Evolutionary conservation across 441 rosid species (phyloP), one percentile per base, ranked within the genome.

Genomic region (Adansonia gregorii): DNA sequence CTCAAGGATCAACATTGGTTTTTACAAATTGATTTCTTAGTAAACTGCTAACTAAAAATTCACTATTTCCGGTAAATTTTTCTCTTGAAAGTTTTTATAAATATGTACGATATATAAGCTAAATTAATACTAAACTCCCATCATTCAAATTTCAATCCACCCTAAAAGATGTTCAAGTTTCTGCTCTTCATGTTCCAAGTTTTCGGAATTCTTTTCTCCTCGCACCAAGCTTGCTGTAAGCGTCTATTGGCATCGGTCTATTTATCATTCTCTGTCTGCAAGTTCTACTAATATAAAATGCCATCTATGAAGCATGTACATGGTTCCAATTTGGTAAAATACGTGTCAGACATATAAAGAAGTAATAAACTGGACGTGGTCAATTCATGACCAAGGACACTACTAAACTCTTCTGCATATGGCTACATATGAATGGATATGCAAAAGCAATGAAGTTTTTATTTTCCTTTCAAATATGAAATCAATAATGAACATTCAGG

Each of bases 171-270:
- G 56, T 48, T 15, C 76, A 69, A 73, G 75, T 12, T 79, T 80
- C 75, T 68, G 39, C 52, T 72, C 24, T 54, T 81, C 35, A 55
- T 35, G 27, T 67, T 74, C 52, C 65, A 3, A 51, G 35, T 74
- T 12, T 6, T 45, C 0, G 63, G 58, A 51, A 4, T 75, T 60
- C 55, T 67, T 2, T 45, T 82, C 65, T 1, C 78, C 49, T 15
- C 70, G 15, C 67, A 17, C 1, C 78, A 60, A 17, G 41, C 60
- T 10, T 73, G 75, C 17, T 79, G 81, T 82, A 80, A 39, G 82
- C 22, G 2, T 9, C 22, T 61, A 54, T n/a, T 31, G 45, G 4
- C 59, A 3, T 17, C 35, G 22, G 39, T 35, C 39, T 35, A 35
- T 35, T 35, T 35, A 35, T 35, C 39, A 35, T 35, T 35, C 39